These are phyloP conservation scores for Proliferodiscus dingleyae DNA, from an alignment of 2,329 filamentous ascomycete species.

Conservation along the genomic window DNA sequence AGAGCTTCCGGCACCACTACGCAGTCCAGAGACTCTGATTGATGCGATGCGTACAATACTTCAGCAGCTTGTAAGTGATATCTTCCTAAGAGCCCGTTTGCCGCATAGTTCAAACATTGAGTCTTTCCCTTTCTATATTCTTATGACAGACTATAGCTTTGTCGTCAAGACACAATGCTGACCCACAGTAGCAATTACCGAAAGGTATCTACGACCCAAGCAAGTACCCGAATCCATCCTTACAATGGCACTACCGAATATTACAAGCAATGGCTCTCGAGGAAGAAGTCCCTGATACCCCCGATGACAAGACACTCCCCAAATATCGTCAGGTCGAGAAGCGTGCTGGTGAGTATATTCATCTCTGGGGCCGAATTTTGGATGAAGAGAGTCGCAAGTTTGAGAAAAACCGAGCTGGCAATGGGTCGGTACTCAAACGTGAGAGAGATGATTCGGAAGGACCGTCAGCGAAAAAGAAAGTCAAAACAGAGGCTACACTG, in stretches of 20 bases:
- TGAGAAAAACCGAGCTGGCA: conserved; percentile 9
- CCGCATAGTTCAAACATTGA: no score
- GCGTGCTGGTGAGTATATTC: conserved; percentile 72
- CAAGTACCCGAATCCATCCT: conserved; percentile 84
- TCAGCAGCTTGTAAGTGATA: no score
- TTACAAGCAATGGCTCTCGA: conserved; percentile 87
- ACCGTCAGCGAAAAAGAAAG: conserved; percentile 17
- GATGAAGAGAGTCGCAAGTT: conserved; percentile 39
- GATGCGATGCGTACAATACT: conserved; percentile 79
- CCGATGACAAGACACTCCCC: conserved; percentile 74
- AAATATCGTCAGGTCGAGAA: conserved; percentile 86
- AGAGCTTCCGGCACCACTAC: conserved; percentile 48
- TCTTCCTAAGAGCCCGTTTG: no score
- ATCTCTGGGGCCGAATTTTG: conserved; percentile 69
- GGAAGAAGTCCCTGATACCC: conserved; percentile 73
- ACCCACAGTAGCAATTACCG: conserved; percentile 82
- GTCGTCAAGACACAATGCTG: no score
- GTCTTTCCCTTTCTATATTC: no score
- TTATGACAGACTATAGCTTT: no score
- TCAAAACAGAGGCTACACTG: conserved; percentile 15
- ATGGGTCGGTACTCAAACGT: conserved; percentile 38
- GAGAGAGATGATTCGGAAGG: conserved; percentile 41
- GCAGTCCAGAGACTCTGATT: conserved; percentile 65
- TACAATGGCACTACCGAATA: conserved; percentile 98
- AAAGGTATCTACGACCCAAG: conserved; percentile 77